Evolutionary conservation across 208 protist genomes (phyloP).

Genomic region (Crithidia fasciculata): DNA sequence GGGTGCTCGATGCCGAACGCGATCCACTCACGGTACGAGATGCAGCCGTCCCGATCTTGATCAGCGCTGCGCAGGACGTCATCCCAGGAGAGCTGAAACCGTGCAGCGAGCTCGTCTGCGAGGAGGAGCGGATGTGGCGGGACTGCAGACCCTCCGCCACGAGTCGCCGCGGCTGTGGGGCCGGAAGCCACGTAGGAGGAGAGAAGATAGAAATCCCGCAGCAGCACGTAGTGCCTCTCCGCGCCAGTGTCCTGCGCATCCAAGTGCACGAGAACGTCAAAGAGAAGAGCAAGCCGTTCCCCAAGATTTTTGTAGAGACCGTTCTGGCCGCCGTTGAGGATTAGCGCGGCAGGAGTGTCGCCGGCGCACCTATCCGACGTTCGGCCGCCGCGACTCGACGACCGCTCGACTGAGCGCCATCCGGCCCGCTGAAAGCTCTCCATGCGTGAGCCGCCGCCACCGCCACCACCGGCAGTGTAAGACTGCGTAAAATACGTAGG

Average conservation of each 20-base stretch:
- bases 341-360: constrained; percentile 2
- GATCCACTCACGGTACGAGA: constrained; percentile 63
- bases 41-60: constrained; percentile 48
- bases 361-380: not conserved
- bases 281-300: constrained; percentile 23
- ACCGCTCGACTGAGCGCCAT: not conserved
- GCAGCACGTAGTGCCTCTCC: constrained; percentile 42
- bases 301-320: constrained; percentile 20
- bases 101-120: constrained; percentile 12
- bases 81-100: constrained; percentile 26
- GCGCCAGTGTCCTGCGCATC: constrained; percentile 22
- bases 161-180: constrained; percentile 11
- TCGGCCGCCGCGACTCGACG: not conserved
- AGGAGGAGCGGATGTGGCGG: not conserved
- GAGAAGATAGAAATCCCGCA: constrained; percentile 48
- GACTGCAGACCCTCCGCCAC: constrained; percentile 8
- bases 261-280: constrained; percentile 31
- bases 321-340: constrained; percentile 10
- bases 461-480: not conserved
- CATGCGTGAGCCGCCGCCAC: not conserved
- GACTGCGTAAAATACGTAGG: not conserved
- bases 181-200: constrained; percentile 15
- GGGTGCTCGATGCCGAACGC: constrained; percentile 51
- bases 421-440: not conserved
- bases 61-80: constrained; percentile 57